phyloP scores from a whole-genome alignment of 1,284 basidiomycete species.

The Somion occarium region DNA sequence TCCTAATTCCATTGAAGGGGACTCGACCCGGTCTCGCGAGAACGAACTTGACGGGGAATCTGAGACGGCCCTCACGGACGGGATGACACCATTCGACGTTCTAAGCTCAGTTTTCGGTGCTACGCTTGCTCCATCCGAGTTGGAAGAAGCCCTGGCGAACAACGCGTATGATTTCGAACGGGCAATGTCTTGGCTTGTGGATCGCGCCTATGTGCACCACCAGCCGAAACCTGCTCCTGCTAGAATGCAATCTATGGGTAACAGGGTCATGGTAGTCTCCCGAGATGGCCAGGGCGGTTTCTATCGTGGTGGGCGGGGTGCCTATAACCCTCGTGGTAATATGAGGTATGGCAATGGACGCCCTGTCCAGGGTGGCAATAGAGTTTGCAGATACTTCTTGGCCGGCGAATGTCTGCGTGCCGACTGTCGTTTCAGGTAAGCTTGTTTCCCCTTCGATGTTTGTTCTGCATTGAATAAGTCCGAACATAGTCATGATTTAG shows the following conservation, averaged over 20 bases:
- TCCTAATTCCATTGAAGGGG: background rate
- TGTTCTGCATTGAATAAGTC: constrained; percentile 1
- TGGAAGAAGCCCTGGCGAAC: constrained; percentile 87
- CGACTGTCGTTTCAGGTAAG: constrained; percentile 95
- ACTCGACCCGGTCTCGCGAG: constrained; percentile 15
- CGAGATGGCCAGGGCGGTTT: constrained; percentile 39
- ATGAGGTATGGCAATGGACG: constrained; percentile 44
- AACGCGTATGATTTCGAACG: constrained; percentile 94
- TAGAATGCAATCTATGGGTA: constrained; percentile 58
- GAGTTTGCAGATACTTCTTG: constrained; percentile 94
- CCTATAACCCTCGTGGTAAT: constrained; percentile 41
- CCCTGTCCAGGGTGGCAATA: constrained; percentile 53
- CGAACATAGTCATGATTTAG: constrained; percentile 73
- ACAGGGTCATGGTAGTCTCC: constrained; percentile 56
- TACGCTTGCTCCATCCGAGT: constrained; percentile 81
- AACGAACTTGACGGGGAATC: constrained; percentile 50
- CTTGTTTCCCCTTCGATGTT: constrained; percentile 10
- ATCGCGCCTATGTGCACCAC: constrained; percentile 51
- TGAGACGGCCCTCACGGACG: constrained; percentile 65
- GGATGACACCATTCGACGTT: constrained; percentile 97
- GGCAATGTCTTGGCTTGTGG: constrained; percentile 90
- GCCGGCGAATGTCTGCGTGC: constrained; percentile 94
- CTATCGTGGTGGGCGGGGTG: constrained; percentile 42
- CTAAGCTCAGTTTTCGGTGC: constrained; percentile 91
- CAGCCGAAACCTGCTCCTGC: constrained; percentile 37